Evolutionary conservation across 352 stramenopile species (phyloP), one percentile per base, ranked within the genome.

Genomic region (Phytophthora tubulina): DNA sequence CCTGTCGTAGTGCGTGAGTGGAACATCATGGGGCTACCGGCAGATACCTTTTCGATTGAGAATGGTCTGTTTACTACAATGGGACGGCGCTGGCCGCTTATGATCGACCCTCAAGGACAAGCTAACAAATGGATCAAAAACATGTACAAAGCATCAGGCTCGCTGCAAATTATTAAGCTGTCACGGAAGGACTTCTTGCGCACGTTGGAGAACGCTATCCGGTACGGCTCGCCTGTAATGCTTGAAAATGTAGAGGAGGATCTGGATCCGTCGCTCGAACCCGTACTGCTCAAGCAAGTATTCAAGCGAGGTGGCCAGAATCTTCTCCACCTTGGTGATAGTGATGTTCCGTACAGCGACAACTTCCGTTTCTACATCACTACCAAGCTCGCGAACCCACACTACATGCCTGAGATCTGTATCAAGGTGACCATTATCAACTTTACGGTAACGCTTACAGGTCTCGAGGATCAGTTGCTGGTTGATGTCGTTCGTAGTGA

Each of bases 381-480:
- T 33, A 98, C 95, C 30, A 98, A 98, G 68, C 84, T 98, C 3
- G 86, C 90, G 0, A 98, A 98, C 62, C 95, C 95, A 36, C 91
- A 98, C 57, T 98, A 98, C 78, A 96, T 98, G 88, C 94, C 95
- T 15, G 95, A 98, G 62, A 91, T 98, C 58, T 98, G 94, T 67
- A 97, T 98, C 73, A 98, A 98, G 76, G 94, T 98, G 21, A 98
- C 94, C 2, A 81, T 98, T 33, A 96, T 98, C 67, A 98, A 98
- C 76, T 98, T 98, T 48, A 98, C 95, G 1, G 94, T 98, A 27
- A 98, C 95, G 8, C 80, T 97, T 46, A 92, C 85, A 6, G 95
- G 95, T 1, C 75, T 98, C 0, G 94, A 98, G 50, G 95, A 98
- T 56, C 95, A 98, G 66, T 73, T 98, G 30, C 75, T 98, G 3